Conservation (phyloP, 164 flowering plant species). For the Piper betle region DNA sequence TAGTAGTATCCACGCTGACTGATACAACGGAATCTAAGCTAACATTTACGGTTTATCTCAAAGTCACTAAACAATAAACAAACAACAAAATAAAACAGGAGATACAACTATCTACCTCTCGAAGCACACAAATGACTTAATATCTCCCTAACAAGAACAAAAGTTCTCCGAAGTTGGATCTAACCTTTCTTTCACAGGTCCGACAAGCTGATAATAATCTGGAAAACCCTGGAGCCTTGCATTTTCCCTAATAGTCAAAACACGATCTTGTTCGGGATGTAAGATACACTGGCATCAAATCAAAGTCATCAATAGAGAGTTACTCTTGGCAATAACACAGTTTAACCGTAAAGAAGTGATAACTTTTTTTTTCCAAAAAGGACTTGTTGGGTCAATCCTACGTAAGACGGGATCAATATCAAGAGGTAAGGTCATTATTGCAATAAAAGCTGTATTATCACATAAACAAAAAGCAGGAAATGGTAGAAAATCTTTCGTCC, state of each 20-base stretch:
- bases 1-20: no score
- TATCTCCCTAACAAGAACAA: background rate
- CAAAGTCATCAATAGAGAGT: background rate
- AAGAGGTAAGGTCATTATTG: no score
- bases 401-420: no score
- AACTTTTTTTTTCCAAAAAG: no score
- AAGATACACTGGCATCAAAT: constrained; percentile 18
- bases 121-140: background rate
- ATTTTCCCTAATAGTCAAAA: constrained; percentile 66
- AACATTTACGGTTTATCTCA: background rate
- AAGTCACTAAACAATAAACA: no score
- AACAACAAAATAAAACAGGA: no score
- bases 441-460: no score
- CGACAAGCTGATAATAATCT: constrained; percentile 46
- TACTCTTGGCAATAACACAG: no score
- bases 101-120: background rate
- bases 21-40: background rate
- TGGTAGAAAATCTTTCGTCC: background rate
- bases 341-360: background rate
- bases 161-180: background rate
- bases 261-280: constrained; percentile 82
- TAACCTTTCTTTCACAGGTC: constrained; percentile 51
- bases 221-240: constrained; percentile 84
- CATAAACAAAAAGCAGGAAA: no score
- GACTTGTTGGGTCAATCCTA: no score